Conservation (phyloP, 2,329 filamentous ascomycete species). For the Chrysoporthe austroafricana region DNA sequence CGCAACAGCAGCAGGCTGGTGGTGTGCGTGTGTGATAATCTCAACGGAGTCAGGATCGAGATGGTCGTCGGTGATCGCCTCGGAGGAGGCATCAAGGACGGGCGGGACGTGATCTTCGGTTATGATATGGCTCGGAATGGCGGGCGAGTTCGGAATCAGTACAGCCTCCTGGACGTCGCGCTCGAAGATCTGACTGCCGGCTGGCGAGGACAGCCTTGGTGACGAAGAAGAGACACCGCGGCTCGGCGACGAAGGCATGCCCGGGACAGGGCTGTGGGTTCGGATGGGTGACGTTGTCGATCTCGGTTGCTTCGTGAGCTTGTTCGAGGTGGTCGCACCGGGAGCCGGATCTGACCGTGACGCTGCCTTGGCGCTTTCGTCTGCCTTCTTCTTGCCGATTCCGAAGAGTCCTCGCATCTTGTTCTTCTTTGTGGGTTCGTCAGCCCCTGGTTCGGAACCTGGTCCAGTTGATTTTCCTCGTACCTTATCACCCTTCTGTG, state of each 20-base stretch:
- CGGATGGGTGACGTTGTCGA: constrained; percentile 40
- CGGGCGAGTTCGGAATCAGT: constrained; percentile 72
- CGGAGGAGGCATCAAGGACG: constrained; percentile 86
- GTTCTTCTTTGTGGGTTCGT: constrained; percentile 39
- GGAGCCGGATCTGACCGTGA: constrained; percentile 38
- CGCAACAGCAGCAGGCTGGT: constrained; percentile 75
- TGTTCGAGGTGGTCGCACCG: constrained; percentile 37
- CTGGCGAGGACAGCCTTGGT: constrained; percentile 77
- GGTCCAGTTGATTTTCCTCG: constrained; percentile 36
- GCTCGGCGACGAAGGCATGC: constrained; percentile 65
- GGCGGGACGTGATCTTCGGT: constrained; percentile 94
- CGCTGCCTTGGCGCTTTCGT: constrained; percentile 46
- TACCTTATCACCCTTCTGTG: constrained; percentile 38
- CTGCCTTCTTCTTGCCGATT: constrained; percentile 65
- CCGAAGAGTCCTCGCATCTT: constrained; percentile 64
- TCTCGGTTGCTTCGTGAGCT: constrained; percentile 34
- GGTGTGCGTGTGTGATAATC: constrained; percentile 84
- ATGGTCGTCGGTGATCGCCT: constrained; percentile 85
- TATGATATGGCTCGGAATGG: constrained; percentile 91
- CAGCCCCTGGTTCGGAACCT: constrained; percentile 35
- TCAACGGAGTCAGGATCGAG: constrained; percentile 89
- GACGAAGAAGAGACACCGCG: constrained; percentile 68
- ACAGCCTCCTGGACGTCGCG: constrained; percentile 86
- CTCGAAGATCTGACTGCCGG: constrained; percentile 85
- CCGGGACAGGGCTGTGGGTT: constrained; percentile 41